A percentile compares a stretch with the other conserved stretches of the same genome.
Conservation (phyloP, 352 stramenopile species). For the Phytopythium montanum region DNA sequence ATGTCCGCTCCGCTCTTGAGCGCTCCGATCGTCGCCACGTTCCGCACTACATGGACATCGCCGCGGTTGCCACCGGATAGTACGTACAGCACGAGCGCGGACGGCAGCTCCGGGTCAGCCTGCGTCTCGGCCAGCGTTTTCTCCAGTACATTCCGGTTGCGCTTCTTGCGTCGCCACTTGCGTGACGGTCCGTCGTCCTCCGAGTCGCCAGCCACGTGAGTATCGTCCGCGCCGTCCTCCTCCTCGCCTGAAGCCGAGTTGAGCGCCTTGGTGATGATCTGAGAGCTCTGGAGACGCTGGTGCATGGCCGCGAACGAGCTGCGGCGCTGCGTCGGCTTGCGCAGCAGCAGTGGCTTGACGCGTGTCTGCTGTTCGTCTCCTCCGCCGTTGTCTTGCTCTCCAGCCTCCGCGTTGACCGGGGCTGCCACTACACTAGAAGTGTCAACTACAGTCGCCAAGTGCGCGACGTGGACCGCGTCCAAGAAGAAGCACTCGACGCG, state of each 20-base stretch:
- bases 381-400: not conserved
- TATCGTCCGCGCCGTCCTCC: conserved; percentile 18
- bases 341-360: conserved; percentile 13
- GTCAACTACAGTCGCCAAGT: conserved; percentile 9
- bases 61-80: conserved; percentile 70
- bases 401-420: not conserved
- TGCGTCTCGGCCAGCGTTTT: conserved; percentile 52
- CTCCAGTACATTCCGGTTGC: conserved; percentile 64
- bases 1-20: conserved; percentile 58
- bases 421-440: too few species aligned
- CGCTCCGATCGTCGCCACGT: conserved; percentile 52
- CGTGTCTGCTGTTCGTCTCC: conserved; percentile 3
- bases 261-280: conserved; percentile 26
- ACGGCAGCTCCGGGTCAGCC: conserved; percentile 40
- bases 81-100: conserved; percentile 72
- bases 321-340: conserved; percentile 6
- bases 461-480: conserved; percentile 26
- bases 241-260: conserved; percentile 4
- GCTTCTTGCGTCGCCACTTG: conserved; percentile 76
- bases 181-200: conserved; percentile 16
- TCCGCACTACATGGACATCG: conserved; percentile 73
- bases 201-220: not conserved
- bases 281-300: conserved; percentile 24
- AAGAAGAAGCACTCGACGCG: conserved; percentile 61
- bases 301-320: conserved; percentile 15